Evolutionary conservation across 2,329 filamentous ascomycete species (phyloP).

Genomic region (Chrysoporthe austroafricana): DNA sequence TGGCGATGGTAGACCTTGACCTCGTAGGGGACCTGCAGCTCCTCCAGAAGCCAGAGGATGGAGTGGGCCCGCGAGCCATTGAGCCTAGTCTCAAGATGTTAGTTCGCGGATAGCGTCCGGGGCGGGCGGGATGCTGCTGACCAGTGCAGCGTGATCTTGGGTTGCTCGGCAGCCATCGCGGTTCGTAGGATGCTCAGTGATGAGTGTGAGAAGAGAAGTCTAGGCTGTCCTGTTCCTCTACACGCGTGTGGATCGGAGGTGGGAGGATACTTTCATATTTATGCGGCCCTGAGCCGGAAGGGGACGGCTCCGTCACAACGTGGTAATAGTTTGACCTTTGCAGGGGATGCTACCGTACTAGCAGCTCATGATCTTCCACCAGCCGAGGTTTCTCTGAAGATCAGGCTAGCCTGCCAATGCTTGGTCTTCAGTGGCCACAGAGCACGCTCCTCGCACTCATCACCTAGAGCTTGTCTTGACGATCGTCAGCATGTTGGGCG

Average conservation of each 20-base stretch:
- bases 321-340: not conserved
- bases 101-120: not conserved
- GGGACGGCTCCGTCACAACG: not conserved
- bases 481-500: not conserved
- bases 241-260: not conserved
- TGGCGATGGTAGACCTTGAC: conserved; percentile 78
- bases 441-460: not conserved
- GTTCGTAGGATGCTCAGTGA: no score
- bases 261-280: not conserved
- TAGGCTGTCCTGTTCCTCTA: not conserved
- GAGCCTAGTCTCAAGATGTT: conserved; percentile 64
- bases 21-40: conserved; percentile 78
- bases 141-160: conserved; percentile 33
- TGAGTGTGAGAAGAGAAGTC: not conserved
- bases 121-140: conserved; percentile 15
- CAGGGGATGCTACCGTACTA: not conserved
- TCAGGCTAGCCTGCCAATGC: not conserved
- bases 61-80: conserved; percentile 81
- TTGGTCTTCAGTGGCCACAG: not conserved
- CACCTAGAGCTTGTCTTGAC: not conserved
- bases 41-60: conserved; percentile 84
- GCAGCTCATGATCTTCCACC: not conserved
- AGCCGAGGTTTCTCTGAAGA: conserved; percentile 17
- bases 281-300: not conserved
- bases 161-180: conserved; percentile 25